Percentiles rank a stretch among this genome's conserved stretches.
Evolutionary conservation across 306 rosid species (phyloP).

Genomic region (Psophocarpus tetragonolobus): DNA sequence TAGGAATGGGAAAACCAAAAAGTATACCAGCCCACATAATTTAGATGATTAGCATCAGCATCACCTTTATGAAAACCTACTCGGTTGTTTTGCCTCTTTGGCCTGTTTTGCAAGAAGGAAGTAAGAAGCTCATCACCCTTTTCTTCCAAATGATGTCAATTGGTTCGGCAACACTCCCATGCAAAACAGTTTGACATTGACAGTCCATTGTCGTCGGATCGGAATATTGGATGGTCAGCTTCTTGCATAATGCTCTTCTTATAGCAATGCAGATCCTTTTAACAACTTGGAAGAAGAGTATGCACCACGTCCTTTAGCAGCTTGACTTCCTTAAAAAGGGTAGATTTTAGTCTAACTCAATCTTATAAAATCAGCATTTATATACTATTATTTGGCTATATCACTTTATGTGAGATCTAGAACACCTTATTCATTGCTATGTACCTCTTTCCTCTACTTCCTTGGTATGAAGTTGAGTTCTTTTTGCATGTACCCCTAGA

Average conservation of each 20-base stretch:
- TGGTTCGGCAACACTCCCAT: constrained; percentile 26
- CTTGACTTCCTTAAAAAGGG: constrained; percentile 32
- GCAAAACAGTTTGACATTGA: constrained; percentile 23
- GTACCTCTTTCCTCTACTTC: constrained; percentile 23
- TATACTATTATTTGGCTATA: too few relatives aligned
- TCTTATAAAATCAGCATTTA: too few relatives aligned
- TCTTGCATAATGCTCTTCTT: constrained; percentile 14
- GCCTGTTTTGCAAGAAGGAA: constrained; percentile 32
- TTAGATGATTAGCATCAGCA: too few relatives aligned
- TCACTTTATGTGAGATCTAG: too few relatives aligned
- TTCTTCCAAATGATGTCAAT: constrained; percentile 21
- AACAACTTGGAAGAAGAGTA: constrained; percentile 3
- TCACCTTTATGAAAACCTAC: constrained; percentile 4
- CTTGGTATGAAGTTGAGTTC: constrained; percentile 25
- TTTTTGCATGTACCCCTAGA: constrained; percentile 39
- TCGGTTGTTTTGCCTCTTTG: constrained; percentile 23
- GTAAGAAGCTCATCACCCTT: constrained; percentile 20
- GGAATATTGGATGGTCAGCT: not conserved
- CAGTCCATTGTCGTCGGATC: constrained; percentile 20
- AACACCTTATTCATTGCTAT: not conserved
- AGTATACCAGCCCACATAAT: too few relatives aligned
- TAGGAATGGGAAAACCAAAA: too few relatives aligned
- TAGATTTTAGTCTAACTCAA: too few relatives aligned
- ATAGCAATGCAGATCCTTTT: constrained; percentile 13
- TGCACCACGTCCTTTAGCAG: constrained; percentile 4